These are phyloP conservation scores for Eucalyptus erythrocorys DNA, from an alignment of 345 rosid species.

Conservation along the genomic window DNA sequence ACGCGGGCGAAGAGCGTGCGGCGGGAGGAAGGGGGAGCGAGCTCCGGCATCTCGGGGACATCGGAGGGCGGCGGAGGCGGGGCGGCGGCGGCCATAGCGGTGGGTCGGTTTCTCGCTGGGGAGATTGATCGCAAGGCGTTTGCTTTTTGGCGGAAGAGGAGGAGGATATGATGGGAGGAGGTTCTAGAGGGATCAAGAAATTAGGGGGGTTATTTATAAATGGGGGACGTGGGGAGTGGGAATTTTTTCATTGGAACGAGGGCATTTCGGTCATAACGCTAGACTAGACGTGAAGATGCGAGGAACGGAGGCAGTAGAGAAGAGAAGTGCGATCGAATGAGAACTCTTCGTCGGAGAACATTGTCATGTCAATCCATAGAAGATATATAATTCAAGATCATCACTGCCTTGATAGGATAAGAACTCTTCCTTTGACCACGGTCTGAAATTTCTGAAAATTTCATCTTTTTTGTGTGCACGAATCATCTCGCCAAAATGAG, in stretches of 20 bases:
- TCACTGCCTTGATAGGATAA: not conserved
- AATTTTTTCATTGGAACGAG: not conserved
- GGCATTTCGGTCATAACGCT: not conserved
- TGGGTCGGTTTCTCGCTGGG: not conserved
- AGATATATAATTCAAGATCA: not conserved
- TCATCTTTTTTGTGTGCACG: not conserved
- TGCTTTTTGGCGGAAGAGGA: not conserved
- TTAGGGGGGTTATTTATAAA: not conserved
- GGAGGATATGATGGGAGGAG: not conserved
- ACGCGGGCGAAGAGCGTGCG: slow-evolving; percentile 64
- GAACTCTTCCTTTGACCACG: not conserved
- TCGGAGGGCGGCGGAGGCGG: slow-evolving; percentile 85
- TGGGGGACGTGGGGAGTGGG: not conserved
- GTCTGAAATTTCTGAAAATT: not conserved
- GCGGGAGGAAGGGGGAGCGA: slow-evolving; percentile 28
- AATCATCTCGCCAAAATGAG: not conserved
- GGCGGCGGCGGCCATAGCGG: slow-evolving; percentile 75
- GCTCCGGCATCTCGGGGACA: slow-evolving; percentile 32
- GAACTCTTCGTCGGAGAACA: not conserved
- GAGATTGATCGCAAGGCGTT: not conserved
- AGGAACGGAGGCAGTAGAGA: not conserved
- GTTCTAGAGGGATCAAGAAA: not conserved
- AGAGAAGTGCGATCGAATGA: not conserved
- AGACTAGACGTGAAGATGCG: not conserved
- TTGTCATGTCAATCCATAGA: not conserved